These are phyloP conservation scores for Colletotrichum graminicola DNA, from an alignment of 2,329 filamentous ascomycete species.

Conservation along the genomic window DNA sequence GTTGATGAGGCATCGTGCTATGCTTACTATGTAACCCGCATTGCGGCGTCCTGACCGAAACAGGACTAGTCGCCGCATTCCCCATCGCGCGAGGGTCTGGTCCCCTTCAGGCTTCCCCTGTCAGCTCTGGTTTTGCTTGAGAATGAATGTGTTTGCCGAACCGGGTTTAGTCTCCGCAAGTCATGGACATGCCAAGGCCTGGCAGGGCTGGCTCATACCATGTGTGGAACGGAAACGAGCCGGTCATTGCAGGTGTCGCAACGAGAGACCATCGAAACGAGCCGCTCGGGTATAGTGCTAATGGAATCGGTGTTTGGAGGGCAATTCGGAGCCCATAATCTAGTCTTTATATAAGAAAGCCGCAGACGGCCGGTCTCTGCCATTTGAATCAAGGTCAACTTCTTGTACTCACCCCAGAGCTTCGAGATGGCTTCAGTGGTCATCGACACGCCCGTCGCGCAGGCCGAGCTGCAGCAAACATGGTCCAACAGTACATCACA, in stretches of 20 bases:
- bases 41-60: constrained; percentile 14
- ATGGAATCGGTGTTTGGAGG: neutral
- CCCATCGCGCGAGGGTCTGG: neutral
- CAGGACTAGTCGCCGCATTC: constrained; percentile 35
- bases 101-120: neutral
- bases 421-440: constrained; percentile 13
- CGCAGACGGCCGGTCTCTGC: neutral
- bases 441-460: neutral
- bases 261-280: neutral
- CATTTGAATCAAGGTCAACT: neutral
- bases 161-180: constrained; percentile 50
- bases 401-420: too few relatives aligned
- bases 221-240: neutral
- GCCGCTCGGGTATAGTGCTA: neutral
- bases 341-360: neutral
- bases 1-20: constrained; percentile 1
- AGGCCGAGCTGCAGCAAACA: constrained; percentile 15
- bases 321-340: neutral
- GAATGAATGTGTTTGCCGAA: constrained; percentile 29
- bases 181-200: constrained; percentile 14
- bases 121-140: constrained; percentile 1
- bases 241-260: neutral
- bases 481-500: constrained; percentile 18
- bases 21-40: neutral
- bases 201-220: neutral